Evolutionary conservation across 1,139 yeast genomes (phyloP).

Genomic region (Casaregolazyma lundiana): DNA sequence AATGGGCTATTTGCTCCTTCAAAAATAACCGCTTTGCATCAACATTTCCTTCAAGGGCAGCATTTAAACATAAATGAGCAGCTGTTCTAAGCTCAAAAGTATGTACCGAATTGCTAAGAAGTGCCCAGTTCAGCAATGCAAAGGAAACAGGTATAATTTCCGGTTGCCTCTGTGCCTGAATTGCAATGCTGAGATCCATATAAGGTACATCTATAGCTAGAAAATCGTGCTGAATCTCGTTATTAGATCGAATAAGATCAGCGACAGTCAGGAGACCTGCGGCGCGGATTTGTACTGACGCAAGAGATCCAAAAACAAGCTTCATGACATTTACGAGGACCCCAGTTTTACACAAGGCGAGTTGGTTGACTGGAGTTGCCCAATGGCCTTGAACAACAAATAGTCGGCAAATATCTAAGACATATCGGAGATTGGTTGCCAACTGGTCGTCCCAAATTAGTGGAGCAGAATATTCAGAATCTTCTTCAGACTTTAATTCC

Average conservation of each 20-base stretch:
- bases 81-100: slow-evolving; percentile 75
- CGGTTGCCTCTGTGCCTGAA: slow-evolving; percentile 27
- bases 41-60: slow-evolving; percentile 62
- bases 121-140: slow-evolving; percentile 78
- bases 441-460: slow-evolving; percentile 18
- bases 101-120: slow-evolving; percentile 75
- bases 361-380: slow-evolving; percentile 57
- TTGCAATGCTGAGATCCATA: slow-evolving; percentile 73
- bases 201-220: slow-evolving; percentile 87
- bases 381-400: slow-evolving; percentile 76
- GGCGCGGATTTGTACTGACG: slow-evolving; percentile 61
- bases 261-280: slow-evolving; percentile 70
- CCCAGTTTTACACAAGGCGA: slow-evolving; percentile 55
- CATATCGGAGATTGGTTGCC: slow-evolving; percentile 49
- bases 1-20: slow-evolving; percentile 55
- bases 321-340: slow-evolving; percentile 61
- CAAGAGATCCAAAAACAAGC: slow-evolving; percentile 57
- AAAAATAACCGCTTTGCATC: slow-evolving; percentile 60
- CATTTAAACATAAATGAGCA: slow-evolving; percentile 59
- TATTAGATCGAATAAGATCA: slow-evolving; percentile 64
- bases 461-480: slow-evolving; percentile 14
- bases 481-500: slow-evolving; percentile 31
- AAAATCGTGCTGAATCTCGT: slow-evolving; percentile 61
- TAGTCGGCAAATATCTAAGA: slow-evolving; percentile 67
- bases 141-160: slow-evolving; percentile 59